phyloP scores from a whole-genome alignment of 257 asterid genomes.

The Salvia splendens region DNA sequence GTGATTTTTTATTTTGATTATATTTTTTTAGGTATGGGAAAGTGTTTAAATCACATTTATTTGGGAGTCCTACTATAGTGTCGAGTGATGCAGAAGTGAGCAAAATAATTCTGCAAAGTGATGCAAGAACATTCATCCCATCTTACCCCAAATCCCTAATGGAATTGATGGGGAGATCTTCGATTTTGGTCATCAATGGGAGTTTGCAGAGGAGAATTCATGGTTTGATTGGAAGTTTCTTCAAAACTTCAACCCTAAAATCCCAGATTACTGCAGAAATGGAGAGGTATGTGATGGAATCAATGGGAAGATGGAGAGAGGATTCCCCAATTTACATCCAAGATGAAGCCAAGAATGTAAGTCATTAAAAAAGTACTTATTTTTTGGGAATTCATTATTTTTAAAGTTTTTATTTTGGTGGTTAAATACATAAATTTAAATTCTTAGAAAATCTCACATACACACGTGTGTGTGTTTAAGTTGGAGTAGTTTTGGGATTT shows the following conservation, averaged over 20 bases:
- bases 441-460: not conserved
- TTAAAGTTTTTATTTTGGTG: not conserved
- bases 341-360: conserved; percentile 73
- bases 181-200: conserved; percentile 75
- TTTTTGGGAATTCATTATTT: not conserved
- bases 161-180: conserved; percentile 82
- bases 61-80: conserved; percentile 78
- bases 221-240: conserved; percentile 77
- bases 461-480: not conserved
- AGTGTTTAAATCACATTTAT: conserved; percentile 86
- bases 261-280: conserved; percentile 69
- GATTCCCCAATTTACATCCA: conserved; percentile 66
- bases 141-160: conserved; percentile 85
- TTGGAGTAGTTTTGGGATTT: not conserved
- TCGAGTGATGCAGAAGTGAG: conserved; percentile 91
- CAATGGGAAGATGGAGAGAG: conserved; percentile 70
- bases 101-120: conserved; percentile 74
- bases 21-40: conserved; percentile 63
- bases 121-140: conserved; percentile 73
- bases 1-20: not conserved
- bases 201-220: conserved; percentile 76
- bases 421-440: not conserved
- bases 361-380: not conserved
- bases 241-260: conserved; percentile 65
- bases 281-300: conserved; percentile 59